These are phyloP conservation scores for Erucastrum elatum DNA, from an alignment of 345 rosid species.

Conservation along the genomic window DNA sequence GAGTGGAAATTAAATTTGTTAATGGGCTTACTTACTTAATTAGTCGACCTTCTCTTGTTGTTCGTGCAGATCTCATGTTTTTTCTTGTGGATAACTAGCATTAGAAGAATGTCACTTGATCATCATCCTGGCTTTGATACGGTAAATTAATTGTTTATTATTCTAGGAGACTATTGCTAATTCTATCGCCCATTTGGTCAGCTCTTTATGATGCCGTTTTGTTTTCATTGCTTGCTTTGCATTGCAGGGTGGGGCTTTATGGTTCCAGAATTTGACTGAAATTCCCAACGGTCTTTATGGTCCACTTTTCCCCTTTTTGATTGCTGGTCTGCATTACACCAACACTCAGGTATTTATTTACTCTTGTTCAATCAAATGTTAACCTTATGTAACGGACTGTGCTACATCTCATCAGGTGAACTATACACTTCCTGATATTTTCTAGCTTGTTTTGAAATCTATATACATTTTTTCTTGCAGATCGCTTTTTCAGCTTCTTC, in stretches of 20 bases:
- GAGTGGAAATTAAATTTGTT: too few species aligned
- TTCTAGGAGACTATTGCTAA: background rate
- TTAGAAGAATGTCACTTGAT: slow-evolving; percentile 44
- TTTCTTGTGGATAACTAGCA: slow-evolving; percentile 44
- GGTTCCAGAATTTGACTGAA: slow-evolving; percentile 94
- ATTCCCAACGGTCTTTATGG: slow-evolving; percentile 64
- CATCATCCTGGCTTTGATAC: slow-evolving; percentile 52
- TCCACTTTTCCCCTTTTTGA: slow-evolving; percentile 66
- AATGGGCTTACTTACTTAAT: too few species aligned
- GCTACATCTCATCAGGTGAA: too few species aligned
- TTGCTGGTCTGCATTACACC: slow-evolving; percentile 73
- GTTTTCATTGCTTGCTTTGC: slow-evolving; percentile 18
- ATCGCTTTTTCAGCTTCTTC: slow-evolving; percentile 55
- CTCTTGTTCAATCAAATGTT: slow-evolving; percentile 5
- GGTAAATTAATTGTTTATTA: slow-evolving; percentile 44
- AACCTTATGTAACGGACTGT: background rate
- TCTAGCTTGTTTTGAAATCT: background rate
- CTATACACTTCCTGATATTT: too few species aligned
- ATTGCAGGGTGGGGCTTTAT: slow-evolving; percentile 84
- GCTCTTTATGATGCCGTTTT: background rate
- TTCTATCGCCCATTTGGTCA: background rate
- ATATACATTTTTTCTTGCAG: slow-evolving; percentile 40
- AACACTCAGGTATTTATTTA: slow-evolving; percentile 68
- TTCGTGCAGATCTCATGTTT: slow-evolving; percentile 68
- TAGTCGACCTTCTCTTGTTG: background rate